Evolutionary conservation across 1,284 basidiomycete species (phyloP), one percentile per base, ranked within the genome.

Genomic region (Leccinum angustisporum): DNA sequence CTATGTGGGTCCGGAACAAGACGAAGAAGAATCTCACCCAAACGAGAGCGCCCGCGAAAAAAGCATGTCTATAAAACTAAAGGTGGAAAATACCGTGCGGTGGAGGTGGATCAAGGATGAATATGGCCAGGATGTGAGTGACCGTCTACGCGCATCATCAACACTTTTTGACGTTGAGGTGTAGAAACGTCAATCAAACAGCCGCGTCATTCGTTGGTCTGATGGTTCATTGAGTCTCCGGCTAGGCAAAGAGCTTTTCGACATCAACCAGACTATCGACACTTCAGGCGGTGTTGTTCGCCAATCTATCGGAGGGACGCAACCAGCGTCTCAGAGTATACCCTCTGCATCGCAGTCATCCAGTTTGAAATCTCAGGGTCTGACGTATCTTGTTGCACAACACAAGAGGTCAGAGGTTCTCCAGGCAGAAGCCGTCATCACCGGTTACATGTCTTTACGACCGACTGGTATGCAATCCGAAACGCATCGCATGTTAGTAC

Each of bases 401-500:
- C 94, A 97, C 78, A 89, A 91, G 69, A 87, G 90, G 56, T 91
- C 91, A 6, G 86, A 91, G 65, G 86, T 97, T 21, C 81, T 95
- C 46, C 93, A 96, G 75, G 84, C 92, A 25, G 93, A 96, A 74
- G 87, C 89, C 1, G 81, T 91, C 63, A 82, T 97, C 63, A 90
- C 91, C 1, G 94, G 93, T 34, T 86, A 88, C 68, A 88, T 97
- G 82, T 83, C 88, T 18, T 81, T 97, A 66, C 87, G 90, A 10
- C 95, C 94, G 0, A 92, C 92, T 9, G 90, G 91, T 63, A 92
- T 96, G 86, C 90, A 94, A 70, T 93, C 91, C 10, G 90, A 93
- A 72, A 94, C 93, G 31, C 94, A 97, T 75, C 86, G 90, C 59
- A 89, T 91, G 82, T 83, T 96, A 53, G 95, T 95, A 6, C 89